Conservation (phyloP, 2,329 filamentous ascomycete genomes). For the Cladorrhinum sp. region DNA sequence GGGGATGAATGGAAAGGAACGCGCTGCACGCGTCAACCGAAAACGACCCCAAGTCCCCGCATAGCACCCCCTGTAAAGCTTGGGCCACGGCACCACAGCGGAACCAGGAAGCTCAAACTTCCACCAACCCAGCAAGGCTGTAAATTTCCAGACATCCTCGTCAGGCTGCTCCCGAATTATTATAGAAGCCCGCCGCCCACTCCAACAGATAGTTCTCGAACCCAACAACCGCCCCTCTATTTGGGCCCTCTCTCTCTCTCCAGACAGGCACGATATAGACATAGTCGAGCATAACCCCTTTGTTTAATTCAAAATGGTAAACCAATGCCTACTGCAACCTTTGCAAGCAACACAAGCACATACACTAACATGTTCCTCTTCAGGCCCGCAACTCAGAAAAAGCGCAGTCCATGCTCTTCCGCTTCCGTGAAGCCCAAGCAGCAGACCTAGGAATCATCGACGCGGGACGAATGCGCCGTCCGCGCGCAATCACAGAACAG, state of each 20-base stretch:
- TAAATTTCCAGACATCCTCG: slow-evolving; percentile 18
- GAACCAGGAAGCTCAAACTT: not conserved
- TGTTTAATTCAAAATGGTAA: slow-evolving; percentile 23
- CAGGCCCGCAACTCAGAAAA: slow-evolving; percentile 97
- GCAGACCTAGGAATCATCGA: slow-evolving; percentile 96
- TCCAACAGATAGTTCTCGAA: not conserved
- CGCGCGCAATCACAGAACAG: slow-evolving; percentile 85
- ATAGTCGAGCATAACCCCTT: too few relatives aligned
- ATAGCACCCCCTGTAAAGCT: slow-evolving; percentile 1
- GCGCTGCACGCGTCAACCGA: not conserved
- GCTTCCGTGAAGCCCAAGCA: slow-evolving; percentile 96
- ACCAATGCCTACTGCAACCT: not conserved
- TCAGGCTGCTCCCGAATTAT: not conserved
- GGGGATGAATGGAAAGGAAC: not conserved
- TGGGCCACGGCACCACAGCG: slow-evolving; percentile 20
- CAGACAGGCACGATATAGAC: too few relatives aligned
- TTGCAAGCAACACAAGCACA: slow-evolving; percentile 1
- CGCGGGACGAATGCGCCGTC: slow-evolving; percentile 81
- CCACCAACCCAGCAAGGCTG: slow-evolving; percentile 16
- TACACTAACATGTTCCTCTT: not conserved
- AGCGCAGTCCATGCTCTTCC: slow-evolving; percentile 99
- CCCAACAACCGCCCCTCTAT: not conserved
- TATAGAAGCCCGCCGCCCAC: slow-evolving; percentile 5
- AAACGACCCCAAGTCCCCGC: not conserved
- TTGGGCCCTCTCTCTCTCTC: not conserved